These are phyloP conservation scores for Letharia lupina DNA, from an alignment of 495 filamentous ascomycete genomes.

Conservation along the genomic window DNA sequence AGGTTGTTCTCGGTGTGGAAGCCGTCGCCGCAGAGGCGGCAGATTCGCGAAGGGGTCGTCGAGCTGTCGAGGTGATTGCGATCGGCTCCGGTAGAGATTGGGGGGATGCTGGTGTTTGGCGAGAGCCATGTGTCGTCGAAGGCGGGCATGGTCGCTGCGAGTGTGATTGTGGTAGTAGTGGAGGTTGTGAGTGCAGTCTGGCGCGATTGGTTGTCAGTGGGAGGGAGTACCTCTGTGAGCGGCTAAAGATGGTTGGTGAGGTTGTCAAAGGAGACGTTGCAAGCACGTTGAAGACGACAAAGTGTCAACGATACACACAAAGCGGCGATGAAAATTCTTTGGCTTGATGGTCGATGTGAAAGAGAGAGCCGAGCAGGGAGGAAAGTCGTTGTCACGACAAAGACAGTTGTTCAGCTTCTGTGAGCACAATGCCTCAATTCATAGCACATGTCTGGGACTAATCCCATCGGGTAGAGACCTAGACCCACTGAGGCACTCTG, in stretches of 20 bases:
- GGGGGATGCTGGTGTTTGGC: not conserved
- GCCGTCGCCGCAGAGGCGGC: not conserved
- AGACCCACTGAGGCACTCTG: too few relatives aligned
- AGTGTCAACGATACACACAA: not conserved
- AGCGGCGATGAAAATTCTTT: not conserved
- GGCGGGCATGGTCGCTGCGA: not conserved
- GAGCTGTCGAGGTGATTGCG: not conserved
- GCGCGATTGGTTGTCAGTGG: not conserved
- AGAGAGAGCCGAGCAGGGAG: not conserved
- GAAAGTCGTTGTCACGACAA: not conserved
- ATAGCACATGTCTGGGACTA: not conserved
- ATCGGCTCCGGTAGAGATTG: not conserved
- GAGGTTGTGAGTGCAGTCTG: not conserved
- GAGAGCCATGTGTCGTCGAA: not conserved
- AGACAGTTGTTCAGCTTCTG: not conserved
- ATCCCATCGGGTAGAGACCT: too few relatives aligned
- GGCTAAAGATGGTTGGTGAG: not conserved
- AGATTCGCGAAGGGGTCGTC: not conserved
- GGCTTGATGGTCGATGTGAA: not conserved
- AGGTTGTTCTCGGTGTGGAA: not conserved
- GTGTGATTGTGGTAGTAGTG: too few relatives aligned
- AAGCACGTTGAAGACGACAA: too few relatives aligned
- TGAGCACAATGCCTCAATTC: not conserved
- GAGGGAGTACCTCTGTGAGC: not conserved
- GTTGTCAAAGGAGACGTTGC: too few relatives aligned